Evolutionary conservation across 2,329 filamentous ascomycete species (phyloP).

Genomic region (Acarospora socialis): DNA sequence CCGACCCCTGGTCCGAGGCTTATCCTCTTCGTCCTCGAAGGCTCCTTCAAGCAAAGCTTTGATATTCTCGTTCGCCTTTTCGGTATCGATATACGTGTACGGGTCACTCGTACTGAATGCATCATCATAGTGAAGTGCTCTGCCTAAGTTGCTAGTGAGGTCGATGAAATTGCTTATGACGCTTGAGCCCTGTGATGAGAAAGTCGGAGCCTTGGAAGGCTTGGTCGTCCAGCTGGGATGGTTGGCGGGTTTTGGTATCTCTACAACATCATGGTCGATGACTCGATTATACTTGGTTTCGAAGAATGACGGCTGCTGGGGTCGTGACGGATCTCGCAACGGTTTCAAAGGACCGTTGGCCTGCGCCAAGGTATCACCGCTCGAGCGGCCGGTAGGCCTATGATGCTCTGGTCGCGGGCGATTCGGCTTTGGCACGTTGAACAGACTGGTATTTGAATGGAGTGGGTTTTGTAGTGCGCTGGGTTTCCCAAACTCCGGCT

Average conservation of each 20-base stretch:
- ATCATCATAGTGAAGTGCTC: constrained; percentile 29
- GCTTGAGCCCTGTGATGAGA: constrained; percentile 33
- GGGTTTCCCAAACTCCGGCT: constrained; percentile 44
- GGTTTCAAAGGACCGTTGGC: constrained; percentile 10
- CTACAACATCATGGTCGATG: constrained; percentile 23
- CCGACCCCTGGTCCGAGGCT: constrained; percentile 24
- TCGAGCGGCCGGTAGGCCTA: constrained; percentile 18
- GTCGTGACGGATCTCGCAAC: constrained; percentile 9
- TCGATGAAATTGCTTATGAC: constrained; percentile 35
- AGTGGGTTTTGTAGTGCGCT: constrained; percentile 36
- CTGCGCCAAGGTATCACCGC: neutral
- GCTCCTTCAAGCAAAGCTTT: constrained; percentile 37
- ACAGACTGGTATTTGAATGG: constrained; percentile 31
- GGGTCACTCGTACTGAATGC: constrained; percentile 41
- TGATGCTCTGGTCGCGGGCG: constrained; percentile 37
- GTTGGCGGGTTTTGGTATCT: constrained; percentile 36
- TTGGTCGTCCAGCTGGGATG: constrained; percentile 30
- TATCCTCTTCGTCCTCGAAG: constrained; percentile 36
- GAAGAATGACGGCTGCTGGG: constrained; percentile 18
- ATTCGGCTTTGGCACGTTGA: constrained; percentile 38
- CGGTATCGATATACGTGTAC: constrained; percentile 34
- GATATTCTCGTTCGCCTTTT: constrained; percentile 37
- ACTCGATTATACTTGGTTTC: constrained; percentile 11
- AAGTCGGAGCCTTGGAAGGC: constrained; percentile 38
- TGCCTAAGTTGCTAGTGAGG: no score